phyloP scores from a whole-genome alignment of 1,284 basidiomycete species.

The Fomitopsis palustris region DNA sequence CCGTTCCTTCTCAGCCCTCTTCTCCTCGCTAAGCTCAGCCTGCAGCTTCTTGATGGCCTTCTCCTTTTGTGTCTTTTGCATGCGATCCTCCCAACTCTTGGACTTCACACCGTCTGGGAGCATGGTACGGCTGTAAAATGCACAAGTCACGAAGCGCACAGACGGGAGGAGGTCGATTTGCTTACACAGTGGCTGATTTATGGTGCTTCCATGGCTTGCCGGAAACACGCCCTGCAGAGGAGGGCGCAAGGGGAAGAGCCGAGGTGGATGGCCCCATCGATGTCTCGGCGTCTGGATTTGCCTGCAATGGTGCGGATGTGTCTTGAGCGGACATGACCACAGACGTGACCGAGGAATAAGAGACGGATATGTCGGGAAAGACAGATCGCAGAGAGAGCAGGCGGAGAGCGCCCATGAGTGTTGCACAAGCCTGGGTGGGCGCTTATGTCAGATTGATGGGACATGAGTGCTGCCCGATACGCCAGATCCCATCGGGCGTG shows the following conservation, averaged over 20 bases:
- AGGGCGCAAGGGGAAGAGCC: conserved; percentile 41
- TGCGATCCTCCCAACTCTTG: conserved; percentile 63
- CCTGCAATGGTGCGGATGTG: neutral
- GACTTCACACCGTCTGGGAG: conserved; percentile 63
- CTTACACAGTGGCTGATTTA: conserved; percentile 64
- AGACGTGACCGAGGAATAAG: neutral
- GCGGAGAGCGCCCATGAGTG: neutral
- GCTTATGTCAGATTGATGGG: neutral
- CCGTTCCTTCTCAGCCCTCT: conserved; percentile 62
- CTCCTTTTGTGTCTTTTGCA: conserved; percentile 61
- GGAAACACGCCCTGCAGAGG: conserved; percentile 58
- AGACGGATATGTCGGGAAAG: conserved; percentile 1
- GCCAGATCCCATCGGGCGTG: neutral
- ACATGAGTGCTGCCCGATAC: neutral
- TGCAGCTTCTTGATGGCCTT: conserved; percentile 71
- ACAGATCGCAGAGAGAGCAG: neutral
- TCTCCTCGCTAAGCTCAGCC: conserved; percentile 71
- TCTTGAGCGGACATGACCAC: neutral
- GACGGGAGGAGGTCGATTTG: conserved; percentile 4
- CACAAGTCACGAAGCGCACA: conserved; percentile 1
- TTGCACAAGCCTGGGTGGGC: neutral
- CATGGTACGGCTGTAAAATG: conserved; percentile 55
- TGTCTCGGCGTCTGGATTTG: neutral
- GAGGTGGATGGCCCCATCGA: neutral
- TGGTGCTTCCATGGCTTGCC: conserved; percentile 65